A percentile compares a stretch with the other conserved stretches of the same genome.
phyloP scores from a whole-genome alignment of 2,329 filamentous ascomycete species.

The Calonectria pseudoturangicola region DNA sequence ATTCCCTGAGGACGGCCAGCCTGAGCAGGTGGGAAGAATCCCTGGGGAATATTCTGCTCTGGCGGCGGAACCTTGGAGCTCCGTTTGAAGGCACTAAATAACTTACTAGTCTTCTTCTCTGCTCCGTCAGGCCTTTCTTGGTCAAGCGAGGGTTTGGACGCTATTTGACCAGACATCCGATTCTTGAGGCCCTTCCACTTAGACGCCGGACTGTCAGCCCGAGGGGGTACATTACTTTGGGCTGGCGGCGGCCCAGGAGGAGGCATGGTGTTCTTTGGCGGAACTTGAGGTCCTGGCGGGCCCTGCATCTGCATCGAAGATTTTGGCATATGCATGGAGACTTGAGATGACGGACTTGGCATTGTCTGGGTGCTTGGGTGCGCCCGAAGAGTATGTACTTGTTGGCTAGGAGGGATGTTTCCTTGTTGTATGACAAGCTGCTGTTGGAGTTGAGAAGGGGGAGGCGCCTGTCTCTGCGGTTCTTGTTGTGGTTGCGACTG shows the following conservation, averaged over 20 bases:
- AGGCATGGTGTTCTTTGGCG: slow-evolving; percentile 40
- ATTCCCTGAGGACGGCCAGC: slow-evolving; percentile 30
- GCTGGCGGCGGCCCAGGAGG: slow-evolving; percentile 35
- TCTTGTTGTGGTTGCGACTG: neutral
- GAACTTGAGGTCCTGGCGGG: slow-evolving; percentile 37
- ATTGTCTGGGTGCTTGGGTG: slow-evolving; percentile 35
- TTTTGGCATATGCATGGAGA: slow-evolving; percentile 38
- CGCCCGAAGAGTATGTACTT: slow-evolving; percentile 37
- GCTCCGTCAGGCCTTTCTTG: slow-evolving; percentile 48
- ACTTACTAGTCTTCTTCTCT: slow-evolving; percentile 53
- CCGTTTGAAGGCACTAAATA: slow-evolving; percentile 59
- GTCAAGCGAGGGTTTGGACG: slow-evolving; percentile 44
- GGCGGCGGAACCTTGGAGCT: slow-evolving; percentile 55
- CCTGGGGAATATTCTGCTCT: slow-evolving; percentile 38
- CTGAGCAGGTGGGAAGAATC: slow-evolving; percentile 31
- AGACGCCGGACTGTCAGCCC: slow-evolving; percentile 51
- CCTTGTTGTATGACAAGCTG: slow-evolving; percentile 33
- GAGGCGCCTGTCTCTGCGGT: slow-evolving; percentile 2
- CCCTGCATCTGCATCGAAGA: slow-evolving; percentile 47
- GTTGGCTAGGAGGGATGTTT: slow-evolving; percentile 44
- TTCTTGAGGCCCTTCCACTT: slow-evolving; percentile 60
- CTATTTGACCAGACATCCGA: slow-evolving; percentile 57
- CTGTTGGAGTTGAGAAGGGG: slow-evolving; percentile 34
- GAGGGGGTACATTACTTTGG: slow-evolving; percentile 36
- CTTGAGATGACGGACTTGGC: slow-evolving; percentile 41